Evolutionary conservation across 768 basidiomycete genomes (phyloP).

Genomic region (Solioccasus polychromus): DNA sequence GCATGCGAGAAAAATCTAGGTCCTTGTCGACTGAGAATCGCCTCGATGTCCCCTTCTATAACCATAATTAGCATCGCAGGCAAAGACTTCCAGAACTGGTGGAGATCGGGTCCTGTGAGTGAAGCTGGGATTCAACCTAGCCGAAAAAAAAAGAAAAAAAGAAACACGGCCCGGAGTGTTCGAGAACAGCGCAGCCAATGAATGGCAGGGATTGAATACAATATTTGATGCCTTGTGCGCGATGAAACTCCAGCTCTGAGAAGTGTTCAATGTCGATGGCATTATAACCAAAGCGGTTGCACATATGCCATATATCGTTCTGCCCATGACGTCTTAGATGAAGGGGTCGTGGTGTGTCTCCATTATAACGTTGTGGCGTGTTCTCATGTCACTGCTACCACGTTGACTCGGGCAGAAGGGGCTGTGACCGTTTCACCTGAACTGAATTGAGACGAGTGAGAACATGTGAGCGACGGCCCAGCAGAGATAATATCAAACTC

Average conservation of each 20-base stretch:
- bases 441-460: constrained; percentile 8
- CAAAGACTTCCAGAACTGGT: constrained; percentile 17
- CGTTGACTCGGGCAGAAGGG: constrained; percentile 13
- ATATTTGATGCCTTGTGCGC: constrained; percentile 16
- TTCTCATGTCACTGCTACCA: constrained; percentile 25
- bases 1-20: constrained; percentile 17
- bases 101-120: constrained; percentile 15
- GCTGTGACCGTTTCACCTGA: constrained; percentile 18
- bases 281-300: constrained; percentile 14
- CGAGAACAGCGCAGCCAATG: constrained; percentile 13
- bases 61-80: constrained; percentile 21
- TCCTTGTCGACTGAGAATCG: constrained; percentile 13
- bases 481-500: constrained; percentile 12
- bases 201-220: constrained; percentile 10
- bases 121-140: constrained; percentile 20
- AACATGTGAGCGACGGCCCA: constrained; percentile 17
- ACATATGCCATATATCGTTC: constrained; percentile 1
- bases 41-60: constrained; percentile 18
- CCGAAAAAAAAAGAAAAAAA: constrained; percentile 17
- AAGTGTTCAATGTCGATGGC: constrained; percentile 5
- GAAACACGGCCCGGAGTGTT: constrained; percentile 23
- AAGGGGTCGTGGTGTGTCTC: constrained; percentile 9
- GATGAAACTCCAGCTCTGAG: constrained; percentile 6
- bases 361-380: constrained; percentile 14
- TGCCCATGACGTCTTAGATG: constrained; percentile 13